Evolutionary conservation across 2,329 filamentous ascomycete species (phyloP), one percentile per base, ranked within the genome.

Genomic region (Bipolaris bicolor): DNA sequence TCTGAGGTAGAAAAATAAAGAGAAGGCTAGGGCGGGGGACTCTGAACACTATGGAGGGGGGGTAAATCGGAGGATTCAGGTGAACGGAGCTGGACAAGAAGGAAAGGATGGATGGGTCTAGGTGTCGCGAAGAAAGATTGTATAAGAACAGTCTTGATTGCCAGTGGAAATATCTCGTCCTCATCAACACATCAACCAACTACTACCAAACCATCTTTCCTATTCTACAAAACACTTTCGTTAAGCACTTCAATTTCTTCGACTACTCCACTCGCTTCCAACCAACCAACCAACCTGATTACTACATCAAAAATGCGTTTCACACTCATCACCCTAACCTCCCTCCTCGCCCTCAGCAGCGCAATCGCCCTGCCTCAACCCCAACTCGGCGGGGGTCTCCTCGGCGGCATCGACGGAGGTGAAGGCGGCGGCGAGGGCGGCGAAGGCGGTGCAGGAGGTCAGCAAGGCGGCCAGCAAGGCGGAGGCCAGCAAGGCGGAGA

Each of bases 271-370:
- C 13, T 15, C 39, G 22, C 15, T 10, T 7, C 45, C 11, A 50
- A 45, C 33, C 26, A 22, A n/a, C n/a, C n/a, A 29, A 41, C 22
- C 20, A 34, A 29, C 36, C 49, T 49, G n/a, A 45, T 22, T 36
- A 7, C 3, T 3, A 3, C 2, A 9, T 10, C 26, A 44, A 56
- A 43, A 39, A 66, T 66, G 63, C 57, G 60, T 29, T 63, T 52
- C 60, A 59, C 44, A 22, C 26, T 55, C 39, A n/a, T 62, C 47
- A n/a, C 52, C 39, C 7, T 64, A 34, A 37, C 60, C 15, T 34
- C 62, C 50, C 50, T 66, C 31, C 16, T 66, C 31, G 50, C 43
- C 52, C 34, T 64, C 48, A 43, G 58, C 39, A 61, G 56, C 33
- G 64, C 62, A 16, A 54, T 52, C 7, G 59, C 60, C 13, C 37